Base-by-base conservation (phyloP, 1,139 yeast genomes). In the Pichia sp. region DNA sequence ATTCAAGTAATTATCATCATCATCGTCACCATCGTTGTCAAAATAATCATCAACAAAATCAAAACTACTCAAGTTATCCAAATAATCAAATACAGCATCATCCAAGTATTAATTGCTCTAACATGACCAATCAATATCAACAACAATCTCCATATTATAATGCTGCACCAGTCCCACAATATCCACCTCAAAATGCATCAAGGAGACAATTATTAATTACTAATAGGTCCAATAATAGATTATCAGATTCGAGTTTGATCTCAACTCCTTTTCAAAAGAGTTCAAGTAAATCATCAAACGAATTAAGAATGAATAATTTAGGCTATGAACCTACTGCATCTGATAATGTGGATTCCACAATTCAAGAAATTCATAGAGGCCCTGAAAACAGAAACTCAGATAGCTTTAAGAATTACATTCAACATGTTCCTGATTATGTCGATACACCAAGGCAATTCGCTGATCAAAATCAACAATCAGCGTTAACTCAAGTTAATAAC, bases 281-380 rank as follows among this genome's bases (percentile, higher is more conserved):
- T n/a, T n/a, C n/a, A n/a, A 24, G 7, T 13, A 24, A 22, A 10
- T 20, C 38, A 15, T 8, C 36, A 6, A 40, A 38, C 25, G 50
- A 46, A 29, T 16, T 42, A 10, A 35, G 47, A 24, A 37, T 38
- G 37, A 33, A 21, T 23, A 40, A 28, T 30, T 25, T 28, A n/a
- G 35, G 40, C 9, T 35, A 35, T 28, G 39, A 45, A 19, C 36
- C 39, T 21, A 25, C 45, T 4, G 21, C 37, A 4, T 24, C 42
- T 18, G 54, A 48, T 15, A 40, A 34, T 25, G 41, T 43, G 22
- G 56, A 53, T 16, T 46, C 55, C 2, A 50, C 59, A 4, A 57
- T 60, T 35, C 61, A 55, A 45, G 65, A 61, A 42, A 55, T 62
- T 33, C 52, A 48, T 21, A 51, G 61, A 35, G 61, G 59, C 2